These are phyloP conservation scores for Taphrina populina DNA, from an alignment of 1,139 yeast genomes.

Conservation along the genomic window DNA sequence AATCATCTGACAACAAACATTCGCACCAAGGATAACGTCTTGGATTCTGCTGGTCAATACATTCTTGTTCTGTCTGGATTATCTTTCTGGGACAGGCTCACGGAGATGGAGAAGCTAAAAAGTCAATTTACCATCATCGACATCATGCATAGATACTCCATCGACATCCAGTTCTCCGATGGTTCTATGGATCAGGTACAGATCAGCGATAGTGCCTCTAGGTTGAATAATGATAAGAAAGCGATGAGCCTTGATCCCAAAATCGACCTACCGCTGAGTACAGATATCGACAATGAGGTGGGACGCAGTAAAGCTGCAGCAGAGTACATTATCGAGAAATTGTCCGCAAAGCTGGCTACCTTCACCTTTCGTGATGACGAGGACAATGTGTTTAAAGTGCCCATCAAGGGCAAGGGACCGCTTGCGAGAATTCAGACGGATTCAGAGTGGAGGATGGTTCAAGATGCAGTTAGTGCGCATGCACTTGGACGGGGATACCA, in stretches of 20 bases:
- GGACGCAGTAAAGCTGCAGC: constrained; percentile 14
- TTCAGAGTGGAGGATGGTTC: constrained; percentile 7
- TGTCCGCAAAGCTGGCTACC: constrained; percentile 1
- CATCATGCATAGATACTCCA: constrained; percentile 8
- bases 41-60: not conserved
- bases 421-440: constrained; percentile 2
- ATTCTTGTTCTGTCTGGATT: not conserved
- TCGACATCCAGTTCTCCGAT: constrained; percentile 1
- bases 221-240: not conserved
- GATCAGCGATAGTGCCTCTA: not conserved
- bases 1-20: constrained; percentile 3
- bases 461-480: constrained; percentile 10
- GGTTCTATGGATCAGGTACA: not conserved
- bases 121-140: constrained; percentile 12
- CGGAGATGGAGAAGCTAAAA: not conserved
- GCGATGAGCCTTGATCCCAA: constrained; percentile 8
- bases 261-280: constrained; percentile 5
- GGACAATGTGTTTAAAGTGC: constrained; percentile 7
- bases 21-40: not conserved
- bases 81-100: constrained; percentile 9
- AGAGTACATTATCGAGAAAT: constrained; percentile 4
- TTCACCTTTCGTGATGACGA: constrained; percentile 5
- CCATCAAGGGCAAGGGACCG: constrained; percentile 11
- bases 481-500: constrained; percentile 13
- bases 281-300: constrained; percentile 11